Evolutionary conservation across 2,329 filamentous ascomycete species (phyloP), one percentile per base, ranked within the genome.

Genomic region (Verticillium zaregamsianum): DNA sequence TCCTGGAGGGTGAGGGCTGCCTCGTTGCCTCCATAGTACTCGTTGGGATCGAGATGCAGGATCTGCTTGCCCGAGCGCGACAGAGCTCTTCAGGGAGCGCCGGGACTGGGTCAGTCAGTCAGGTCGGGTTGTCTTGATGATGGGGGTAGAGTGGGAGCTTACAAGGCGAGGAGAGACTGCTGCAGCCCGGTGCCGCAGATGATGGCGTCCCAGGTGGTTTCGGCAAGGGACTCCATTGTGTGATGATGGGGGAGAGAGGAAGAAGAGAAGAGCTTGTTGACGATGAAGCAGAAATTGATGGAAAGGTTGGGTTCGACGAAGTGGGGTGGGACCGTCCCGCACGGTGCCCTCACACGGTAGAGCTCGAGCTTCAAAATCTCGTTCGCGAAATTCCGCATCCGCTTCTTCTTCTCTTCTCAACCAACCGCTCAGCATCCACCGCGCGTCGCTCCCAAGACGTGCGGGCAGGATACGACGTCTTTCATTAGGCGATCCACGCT

Each of bases 21-120:
- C 72, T 97, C 92, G 45, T 88, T 75, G 59, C 90, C 91, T 69
- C 94, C 94, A 77, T 98, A 98, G 76, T 92, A 96, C 65, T 88
- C 83, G 78, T 96, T 93, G 66, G 86, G 84, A 73, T 98, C 94
- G 73, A 97, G 80, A 74, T 98, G 94, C 63, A 98, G 85, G 67
- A 97, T 86, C 70, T 92, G 95, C 82, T 96, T 96, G 73, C 88
- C 89, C 65, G 93, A 96, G 72, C 93, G 90, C 68, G 94, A 98
- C 69, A 98, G 84, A 70, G 94, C 90, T 84, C 94, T 98, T 83
- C 73, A 79, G 63, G 66, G 66, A 62, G 70, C 64, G 61, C 70
- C 73, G 75, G 71, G 73, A 77, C 84, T 89, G 77, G 76, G 88
- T 92, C 86, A 91, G 89, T 91, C 86, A 90, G 76, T 70, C 63